These are phyloP conservation scores for Yamadazyma mexicana DNA, from an alignment of 1,139 yeast species.

Conservation along the genomic window DNA sequence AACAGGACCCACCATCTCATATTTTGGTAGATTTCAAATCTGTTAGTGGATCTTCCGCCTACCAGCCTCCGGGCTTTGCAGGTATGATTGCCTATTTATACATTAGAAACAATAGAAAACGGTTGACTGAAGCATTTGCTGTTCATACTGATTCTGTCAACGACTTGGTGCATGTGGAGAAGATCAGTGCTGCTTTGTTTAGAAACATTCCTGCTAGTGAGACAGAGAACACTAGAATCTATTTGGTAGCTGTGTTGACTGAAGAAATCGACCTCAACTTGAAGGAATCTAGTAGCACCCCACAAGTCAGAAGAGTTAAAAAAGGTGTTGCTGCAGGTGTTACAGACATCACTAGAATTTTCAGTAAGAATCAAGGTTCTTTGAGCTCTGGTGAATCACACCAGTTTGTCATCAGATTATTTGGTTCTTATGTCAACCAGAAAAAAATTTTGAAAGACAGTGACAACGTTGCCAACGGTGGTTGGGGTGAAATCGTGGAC, in stretches of 20 bases:
- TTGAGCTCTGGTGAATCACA: slow-evolving; percentile 63
- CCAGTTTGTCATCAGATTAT: slow-evolving; percentile 70
- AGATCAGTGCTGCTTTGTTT: slow-evolving; percentile 76
- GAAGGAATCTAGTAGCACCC: slow-evolving; percentile 22
- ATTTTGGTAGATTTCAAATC: slow-evolving; percentile 78
- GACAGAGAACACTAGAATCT: slow-evolving; percentile 60
- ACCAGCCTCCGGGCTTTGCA: slow-evolving; percentile 66
- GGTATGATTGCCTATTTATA: slow-evolving; percentile 76
- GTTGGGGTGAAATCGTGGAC: slow-evolving; percentile 89
- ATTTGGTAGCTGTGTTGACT: slow-evolving; percentile 65
- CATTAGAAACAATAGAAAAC: slow-evolving; percentile 61
- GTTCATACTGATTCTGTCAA: slow-evolving; percentile 61
- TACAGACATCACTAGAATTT: slow-evolving; percentile 78
- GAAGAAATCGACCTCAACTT: slow-evolving; percentile 51
- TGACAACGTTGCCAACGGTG: slow-evolving; percentile 50
- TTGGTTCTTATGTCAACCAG: slow-evolving; percentile 60
- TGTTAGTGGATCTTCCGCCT: slow-evolving; percentile 60
- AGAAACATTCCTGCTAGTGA: slow-evolving; percentile 75
- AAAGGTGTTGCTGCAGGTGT: slow-evolving; percentile 91
- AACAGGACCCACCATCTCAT: slow-evolving; percentile 65
- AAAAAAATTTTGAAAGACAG: slow-evolving; percentile 25
- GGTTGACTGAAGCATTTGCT: slow-evolving; percentile 80
- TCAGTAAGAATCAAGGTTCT: slow-evolving; percentile 64
- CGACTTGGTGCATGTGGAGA: slow-evolving; percentile 62
- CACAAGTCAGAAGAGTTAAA: slow-evolving; percentile 50